These are phyloP conservation scores for Arthrobotrys conoides DNA, from an alignment of 2,329 filamentous ascomycete species.

Conservation along the genomic window DNA sequence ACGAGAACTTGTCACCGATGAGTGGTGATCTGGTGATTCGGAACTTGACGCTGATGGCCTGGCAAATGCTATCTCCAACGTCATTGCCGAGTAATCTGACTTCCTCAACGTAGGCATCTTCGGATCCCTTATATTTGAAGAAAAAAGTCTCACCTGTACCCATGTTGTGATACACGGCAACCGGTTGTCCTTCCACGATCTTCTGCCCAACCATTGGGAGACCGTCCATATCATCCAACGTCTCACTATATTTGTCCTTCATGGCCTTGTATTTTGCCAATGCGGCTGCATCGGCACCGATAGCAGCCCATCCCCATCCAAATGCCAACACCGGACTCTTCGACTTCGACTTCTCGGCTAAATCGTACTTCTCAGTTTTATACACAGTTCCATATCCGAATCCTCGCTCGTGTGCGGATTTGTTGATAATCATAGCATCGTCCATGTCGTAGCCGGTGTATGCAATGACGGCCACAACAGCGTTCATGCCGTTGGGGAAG, in stretches of 20 bases:
- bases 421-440: slow-evolving; percentile 99
- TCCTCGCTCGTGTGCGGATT: slow-evolving; percentile 93
- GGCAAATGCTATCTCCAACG: slow-evolving; percentile 83
- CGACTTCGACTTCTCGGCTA: slow-evolving; percentile 68
- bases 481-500: slow-evolving; percentile 96
- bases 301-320: slow-evolving; percentile 59
- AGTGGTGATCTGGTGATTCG: slow-evolving; percentile 89
- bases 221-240: slow-evolving; percentile 80
- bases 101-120: slow-evolving; percentile 90
- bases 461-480: slow-evolving; percentile 95
- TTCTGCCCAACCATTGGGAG: slow-evolving; percentile 84
- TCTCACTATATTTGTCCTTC: slow-evolving; percentile 56
- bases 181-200: slow-evolving; percentile 83
- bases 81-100: slow-evolving; percentile 90
- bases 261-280: slow-evolving; percentile 52
- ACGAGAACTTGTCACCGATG: slow-evolving; percentile 99
- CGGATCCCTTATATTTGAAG: slow-evolving; percentile 95
- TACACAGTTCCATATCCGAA: slow-evolving; percentile 97
- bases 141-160: slow-evolving; percentile 83
- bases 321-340: slow-evolving; percentile 53
- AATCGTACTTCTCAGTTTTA: slow-evolving; percentile 92
- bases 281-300: slow-evolving; percentile 46
- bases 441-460: slow-evolving; percentile 99
- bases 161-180: slow-evolving; percentile 83
- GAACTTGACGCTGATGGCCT: slow-evolving; percentile 92